Evolutionary conservation across 2,329 filamentous ascomycete species (phyloP), one percentile per base, ranked within the genome.

Genomic region (Aspergillus proliferans): DNA sequence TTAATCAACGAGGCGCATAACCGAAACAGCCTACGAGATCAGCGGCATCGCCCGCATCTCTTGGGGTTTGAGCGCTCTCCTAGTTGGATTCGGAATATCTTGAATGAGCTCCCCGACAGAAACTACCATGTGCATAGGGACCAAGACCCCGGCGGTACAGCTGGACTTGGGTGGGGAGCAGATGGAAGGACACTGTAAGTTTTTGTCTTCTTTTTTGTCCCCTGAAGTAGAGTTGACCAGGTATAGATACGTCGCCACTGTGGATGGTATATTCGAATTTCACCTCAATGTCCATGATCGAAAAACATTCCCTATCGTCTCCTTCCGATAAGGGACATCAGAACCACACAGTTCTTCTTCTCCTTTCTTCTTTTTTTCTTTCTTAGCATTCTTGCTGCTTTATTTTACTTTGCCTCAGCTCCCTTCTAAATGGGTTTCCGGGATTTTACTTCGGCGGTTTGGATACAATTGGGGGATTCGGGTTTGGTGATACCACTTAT

Each of bases 241-340:
- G 55, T 58, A 47, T 51, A 76, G 74, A 53, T 76, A 72, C 50
- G 66, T 75, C 51, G 74, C 69, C n/a, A 75, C 73, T 5, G 64
- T 74, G 43, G 66, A 73, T 51, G 74, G 74, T 15, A 75, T 76
- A 22, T 74, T 75, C 47, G 71, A 76, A 55, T 75, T 70, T 53
- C 65, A 70, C 38, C 53, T 76, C 51, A 75, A 76, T 51, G 59
- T 73, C 39, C 65, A 68, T 36, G 73, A 76, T 52, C 71, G 74
- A 45, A 75, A 74, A 60, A 73, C 68, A 8, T 76, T 75, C 51
- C 73, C 74, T 21, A 60, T 67, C 7, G 65, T 74, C 41, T 65
- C 65, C 38, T 73, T 68, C 51, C 65, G 73, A 47, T 76, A 54
- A 70, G 38, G n/a, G 6, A 19, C 14, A 15, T 10, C 9, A n/a